Evolutionary conservation across 192 early-diverging fungal species (phyloP).

Genomic region (Obelidium mucronatum): DNA sequence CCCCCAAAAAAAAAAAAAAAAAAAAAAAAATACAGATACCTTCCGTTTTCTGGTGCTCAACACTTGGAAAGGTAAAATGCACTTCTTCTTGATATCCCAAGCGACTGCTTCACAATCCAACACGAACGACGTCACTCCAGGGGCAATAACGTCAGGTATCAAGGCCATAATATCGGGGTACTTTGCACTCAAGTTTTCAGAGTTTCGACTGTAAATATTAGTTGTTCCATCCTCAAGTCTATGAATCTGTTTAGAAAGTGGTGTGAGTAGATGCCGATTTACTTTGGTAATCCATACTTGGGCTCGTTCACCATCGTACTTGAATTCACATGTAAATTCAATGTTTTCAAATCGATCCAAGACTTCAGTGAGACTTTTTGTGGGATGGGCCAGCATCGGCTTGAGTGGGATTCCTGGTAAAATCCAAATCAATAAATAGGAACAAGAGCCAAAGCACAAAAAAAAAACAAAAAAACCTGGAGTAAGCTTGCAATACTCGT

Average conservation of each 20-base stretch:
- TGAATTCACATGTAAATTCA: conserved; percentile 97
- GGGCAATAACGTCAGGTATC: conserved; percentile 66
- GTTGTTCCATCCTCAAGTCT: conserved; percentile 74
- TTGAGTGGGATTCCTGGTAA: conserved; percentile 89
- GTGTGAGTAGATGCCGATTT: background rate
- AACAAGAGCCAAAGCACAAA: background rate
- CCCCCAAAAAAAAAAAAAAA: background rate
- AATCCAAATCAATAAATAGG: background rate
- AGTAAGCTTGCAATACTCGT: conserved; percentile 84
- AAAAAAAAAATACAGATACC: conserved; percentile 36
- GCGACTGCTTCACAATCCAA: conserved; percentile 99
- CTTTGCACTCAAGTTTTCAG: conserved; percentile 90
- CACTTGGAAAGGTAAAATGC: conserved; percentile 96
- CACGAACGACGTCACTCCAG: conserved; percentile 83
- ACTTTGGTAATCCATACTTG: conserved; percentile 60
- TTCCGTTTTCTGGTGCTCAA: conserved; percentile 94
- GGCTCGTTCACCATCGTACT: conserved; percentile 97
- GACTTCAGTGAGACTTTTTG: conserved; percentile 91
- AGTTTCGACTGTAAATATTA: conserved; percentile 93
- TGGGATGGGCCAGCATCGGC: conserved; percentile 99
- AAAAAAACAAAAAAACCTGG: conserved; percentile 63
- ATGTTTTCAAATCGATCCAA: conserved; percentile 92
- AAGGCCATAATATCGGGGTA: conserved; percentile 93
- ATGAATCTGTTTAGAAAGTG: conserved; percentile 76
- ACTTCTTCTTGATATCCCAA: conserved; percentile 87